A percentile compares a stretch with the other conserved stretches of the same genome.
Evolutionary conservation across 106 monocot species (phyloP).

Genomic region (Acorus calamus): DNA sequence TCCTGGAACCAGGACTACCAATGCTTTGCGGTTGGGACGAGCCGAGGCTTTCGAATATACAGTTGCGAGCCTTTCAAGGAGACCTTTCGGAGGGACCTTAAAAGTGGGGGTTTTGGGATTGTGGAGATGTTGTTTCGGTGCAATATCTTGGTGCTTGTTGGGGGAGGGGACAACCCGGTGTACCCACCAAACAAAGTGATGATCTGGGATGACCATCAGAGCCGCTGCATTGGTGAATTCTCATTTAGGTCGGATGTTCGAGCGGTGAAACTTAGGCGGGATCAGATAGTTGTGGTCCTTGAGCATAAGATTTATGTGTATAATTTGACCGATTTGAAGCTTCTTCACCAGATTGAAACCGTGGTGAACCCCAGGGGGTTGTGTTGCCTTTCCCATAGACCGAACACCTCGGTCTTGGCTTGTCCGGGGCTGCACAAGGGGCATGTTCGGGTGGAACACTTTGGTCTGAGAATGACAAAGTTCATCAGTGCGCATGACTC

Average conservation of each 20-base stretch:
- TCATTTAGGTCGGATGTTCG: constrained; percentile 78
- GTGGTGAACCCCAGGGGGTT: constrained; percentile 69
- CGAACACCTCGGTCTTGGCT: constrained; percentile 69
- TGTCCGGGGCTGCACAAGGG: constrained; percentile 69
- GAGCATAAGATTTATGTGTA: constrained; percentile 88
- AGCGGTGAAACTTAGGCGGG: constrained; percentile 55
- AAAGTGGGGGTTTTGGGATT: constrained; percentile 77
- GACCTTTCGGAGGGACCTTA: constrained; percentile 76
- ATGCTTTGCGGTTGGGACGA: constrained; percentile 79
- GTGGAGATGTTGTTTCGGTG: constrained; percentile 75
- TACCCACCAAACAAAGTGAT: constrained; percentile 90
- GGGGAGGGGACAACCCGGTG: constrained; percentile 58
- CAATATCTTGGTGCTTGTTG: constrained; percentile 88
- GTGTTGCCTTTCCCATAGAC: constrained; percentile 76
- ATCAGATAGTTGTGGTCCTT: constrained; percentile 76
- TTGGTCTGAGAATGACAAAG: constrained; percentile 79
- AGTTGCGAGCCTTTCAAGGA: constrained; percentile 80
- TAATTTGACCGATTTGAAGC: constrained; percentile 68
- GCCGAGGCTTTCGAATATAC: constrained; percentile 70
- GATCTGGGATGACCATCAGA: constrained; percentile 82
- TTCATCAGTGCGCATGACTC: constrained; percentile 83
- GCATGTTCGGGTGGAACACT: constrained; percentile 77
- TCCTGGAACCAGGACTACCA: constrained; percentile 92
- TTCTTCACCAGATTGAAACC: constrained; percentile 90
- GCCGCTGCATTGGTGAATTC: constrained; percentile 77